Evolutionary conservation across 2,329 filamentous ascomycete species (phyloP).

Genomic region (Raffaelea albimanens): DNA sequence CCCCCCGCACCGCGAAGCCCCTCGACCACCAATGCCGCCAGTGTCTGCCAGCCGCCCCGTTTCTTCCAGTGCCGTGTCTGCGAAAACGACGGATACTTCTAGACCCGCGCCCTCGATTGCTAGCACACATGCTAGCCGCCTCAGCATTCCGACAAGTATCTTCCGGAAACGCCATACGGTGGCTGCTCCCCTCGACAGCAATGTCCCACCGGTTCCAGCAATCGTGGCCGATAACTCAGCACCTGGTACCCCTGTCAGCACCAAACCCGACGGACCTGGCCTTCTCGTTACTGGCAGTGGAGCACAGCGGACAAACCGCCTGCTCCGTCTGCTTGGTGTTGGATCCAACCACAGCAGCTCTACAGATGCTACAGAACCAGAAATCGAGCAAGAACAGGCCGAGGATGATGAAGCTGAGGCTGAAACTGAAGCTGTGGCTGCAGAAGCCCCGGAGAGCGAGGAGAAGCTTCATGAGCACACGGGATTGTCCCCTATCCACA

Average conservation of each 20-base stretch:
- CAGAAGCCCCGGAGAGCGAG: conserved; percentile 23
- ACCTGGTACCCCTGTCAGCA: conserved; percentile 19
- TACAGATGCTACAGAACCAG: background rate
- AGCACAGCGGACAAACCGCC: conserved; percentile 25
- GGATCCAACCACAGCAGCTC: conserved; percentile 16
- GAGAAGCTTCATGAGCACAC: conserved; percentile 25
- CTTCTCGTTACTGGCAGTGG: conserved; percentile 23
- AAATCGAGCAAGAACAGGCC: too few relatives aligned
- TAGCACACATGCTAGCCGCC: background rate
- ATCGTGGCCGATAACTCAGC: conserved; percentile 8
- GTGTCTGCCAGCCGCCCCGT: background rate
- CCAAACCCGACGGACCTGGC: conserved; percentile 17
- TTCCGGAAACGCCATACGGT: conserved; percentile 9
- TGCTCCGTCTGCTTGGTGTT: conserved; percentile 31
- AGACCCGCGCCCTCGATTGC: background rate
- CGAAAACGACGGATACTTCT: background rate
- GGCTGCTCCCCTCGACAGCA: conserved; percentile 14
- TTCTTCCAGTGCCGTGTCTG: background rate
- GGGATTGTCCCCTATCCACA: conserved; percentile 22
- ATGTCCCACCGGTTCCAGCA: conserved; percentile 7
- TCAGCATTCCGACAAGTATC: background rate
- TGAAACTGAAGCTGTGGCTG: background rate
- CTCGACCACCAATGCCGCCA: background rate
- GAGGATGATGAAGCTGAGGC: too few relatives aligned
- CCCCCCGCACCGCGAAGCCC: background rate